These are phyloP conservation scores for Hypoxylon sp. DNA, from an alignment of 2,329 filamentous ascomycete species.

Conservation along the genomic window DNA sequence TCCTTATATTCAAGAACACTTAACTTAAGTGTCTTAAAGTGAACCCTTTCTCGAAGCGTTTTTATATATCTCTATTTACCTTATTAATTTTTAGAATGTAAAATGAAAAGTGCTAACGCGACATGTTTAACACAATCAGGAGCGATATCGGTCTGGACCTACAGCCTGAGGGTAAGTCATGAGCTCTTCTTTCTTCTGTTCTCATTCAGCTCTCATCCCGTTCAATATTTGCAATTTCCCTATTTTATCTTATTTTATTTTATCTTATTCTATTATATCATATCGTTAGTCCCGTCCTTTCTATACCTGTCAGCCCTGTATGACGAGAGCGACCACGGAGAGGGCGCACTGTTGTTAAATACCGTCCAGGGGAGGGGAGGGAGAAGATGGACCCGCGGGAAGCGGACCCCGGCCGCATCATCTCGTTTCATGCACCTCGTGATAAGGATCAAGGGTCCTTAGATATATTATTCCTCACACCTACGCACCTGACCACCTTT, in stretches of 20 bases:
- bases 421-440: conserved; percentile 28
- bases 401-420: conserved; percentile 20
- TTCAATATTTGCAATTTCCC: conserved; percentile 1
- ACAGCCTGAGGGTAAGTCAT: conserved; percentile 66
- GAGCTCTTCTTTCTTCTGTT: not conserved
- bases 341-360: not conserved
- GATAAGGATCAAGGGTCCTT: conserved; percentile 13
- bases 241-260: not conserved
- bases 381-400: conserved; percentile 16
- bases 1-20: no score
- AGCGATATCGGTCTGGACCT: conserved; percentile 75
- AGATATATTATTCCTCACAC: conserved; percentile 13
- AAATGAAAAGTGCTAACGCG: no score
- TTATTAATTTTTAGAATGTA: no score
- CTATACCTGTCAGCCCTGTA: not conserved
- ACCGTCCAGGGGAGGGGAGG: not conserved
- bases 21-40: no score
- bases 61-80: no score
- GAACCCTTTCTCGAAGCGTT: no score
- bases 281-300: not conserved
- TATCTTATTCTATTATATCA: not conserved
- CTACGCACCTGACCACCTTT: not conserved
- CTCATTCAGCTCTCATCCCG: not conserved
- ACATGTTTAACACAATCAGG: no score
- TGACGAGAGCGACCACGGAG: not conserved